phyloP scores from a whole-genome alignment of 805 yeast genomes.

The Spathaspora boniae region DNA sequence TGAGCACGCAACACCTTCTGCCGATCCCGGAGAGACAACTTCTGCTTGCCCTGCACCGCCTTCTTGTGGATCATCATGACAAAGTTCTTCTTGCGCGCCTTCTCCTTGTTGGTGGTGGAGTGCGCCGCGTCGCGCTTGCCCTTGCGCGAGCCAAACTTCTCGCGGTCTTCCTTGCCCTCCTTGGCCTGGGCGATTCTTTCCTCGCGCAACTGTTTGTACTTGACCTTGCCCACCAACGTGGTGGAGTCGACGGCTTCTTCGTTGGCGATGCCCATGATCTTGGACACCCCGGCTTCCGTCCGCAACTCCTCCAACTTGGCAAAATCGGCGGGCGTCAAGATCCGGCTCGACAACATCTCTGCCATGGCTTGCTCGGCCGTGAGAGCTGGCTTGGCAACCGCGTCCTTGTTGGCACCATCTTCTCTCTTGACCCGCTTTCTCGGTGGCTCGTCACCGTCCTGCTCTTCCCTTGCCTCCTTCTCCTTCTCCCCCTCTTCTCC shows the following conservation, averaged over 20 bases:
- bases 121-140: slow-evolving; percentile 74
- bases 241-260: slow-evolving; percentile 87
- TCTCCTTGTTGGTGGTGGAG: slow-evolving; percentile 93
- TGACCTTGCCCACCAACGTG: slow-evolving; percentile 70
- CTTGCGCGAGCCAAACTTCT: slow-evolving; percentile 82
- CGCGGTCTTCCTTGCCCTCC: slow-evolving; percentile 94
- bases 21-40: slow-evolving; percentile 84
- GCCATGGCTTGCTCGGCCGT: slow-evolving; percentile 32
- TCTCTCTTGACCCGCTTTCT: slow-evolving; percentile 21
- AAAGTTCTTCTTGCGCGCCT: slow-evolving; percentile 97
- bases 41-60: slow-evolving; percentile 91
- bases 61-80: slow-evolving; percentile 98
- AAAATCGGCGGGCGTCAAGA: slow-evolving; percentile 96
- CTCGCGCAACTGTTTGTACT: slow-evolving; percentile 82
- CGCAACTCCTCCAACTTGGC: slow-evolving; percentile 89
- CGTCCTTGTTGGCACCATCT: no score
- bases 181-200: slow-evolving; percentile 82
- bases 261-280: slow-evolving; percentile 63
- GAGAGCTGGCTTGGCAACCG: slow-evolving; percentile 9
- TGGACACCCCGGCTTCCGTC: slow-evolving; percentile 80
- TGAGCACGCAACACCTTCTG: slow-evolving; percentile 86
- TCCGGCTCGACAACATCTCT: slow-evolving; percentile 65
- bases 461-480: slow-evolving; percentile 33
- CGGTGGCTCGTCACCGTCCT: slow-evolving; percentile 28
- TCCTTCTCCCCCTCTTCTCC: slow-evolving; percentile 25